phyloP scores from a whole-genome alignment of 2,329 filamentous ascomycete genomes.

The Aspergillus flavus region DNA sequence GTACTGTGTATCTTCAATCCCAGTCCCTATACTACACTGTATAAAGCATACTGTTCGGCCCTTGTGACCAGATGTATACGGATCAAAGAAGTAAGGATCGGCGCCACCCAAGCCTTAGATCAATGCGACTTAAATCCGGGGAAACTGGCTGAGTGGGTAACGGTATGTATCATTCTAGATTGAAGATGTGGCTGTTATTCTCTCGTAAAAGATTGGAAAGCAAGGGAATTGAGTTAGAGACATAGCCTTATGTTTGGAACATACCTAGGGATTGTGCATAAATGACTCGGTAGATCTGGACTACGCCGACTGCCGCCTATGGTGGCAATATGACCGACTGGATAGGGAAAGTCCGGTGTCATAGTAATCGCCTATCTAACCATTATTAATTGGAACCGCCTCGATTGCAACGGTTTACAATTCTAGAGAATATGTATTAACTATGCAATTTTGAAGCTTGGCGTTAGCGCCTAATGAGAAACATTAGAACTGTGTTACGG shows the following conservation, averaged over 20 bases:
- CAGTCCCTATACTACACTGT: not conserved
- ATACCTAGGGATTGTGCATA: not conserved
- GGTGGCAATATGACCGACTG: not conserved
- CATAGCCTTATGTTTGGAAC: not conserved
- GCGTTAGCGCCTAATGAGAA: not conserved
- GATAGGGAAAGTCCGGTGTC: not conserved
- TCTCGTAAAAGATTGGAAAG: not conserved
- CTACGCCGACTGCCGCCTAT: not conserved
- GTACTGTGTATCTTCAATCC: slow-evolving; percentile 4
- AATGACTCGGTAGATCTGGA: slow-evolving; percentile 1
- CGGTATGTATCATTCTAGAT: not conserved
- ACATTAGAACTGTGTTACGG: not conserved
- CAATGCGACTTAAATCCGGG: slow-evolving; percentile 15
- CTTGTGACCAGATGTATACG: not conserved
- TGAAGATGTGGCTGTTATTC: not conserved
- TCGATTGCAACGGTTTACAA: not conserved
- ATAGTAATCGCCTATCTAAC: not conserved
- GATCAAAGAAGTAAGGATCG: slow-evolving; percentile 9
- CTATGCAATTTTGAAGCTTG: not conserved
- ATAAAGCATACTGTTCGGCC: slow-evolving; percentile 9
- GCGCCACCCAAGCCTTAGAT: slow-evolving; percentile 16
- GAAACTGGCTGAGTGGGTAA: slow-evolving; percentile 12
- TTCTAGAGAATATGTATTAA: not conserved
- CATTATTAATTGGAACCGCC: slow-evolving; percentile 1
- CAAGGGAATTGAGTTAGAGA: not conserved